phyloP scores from a whole-genome alignment of 192 early-diverging fungal species.

The Endogone sp. region DNA sequence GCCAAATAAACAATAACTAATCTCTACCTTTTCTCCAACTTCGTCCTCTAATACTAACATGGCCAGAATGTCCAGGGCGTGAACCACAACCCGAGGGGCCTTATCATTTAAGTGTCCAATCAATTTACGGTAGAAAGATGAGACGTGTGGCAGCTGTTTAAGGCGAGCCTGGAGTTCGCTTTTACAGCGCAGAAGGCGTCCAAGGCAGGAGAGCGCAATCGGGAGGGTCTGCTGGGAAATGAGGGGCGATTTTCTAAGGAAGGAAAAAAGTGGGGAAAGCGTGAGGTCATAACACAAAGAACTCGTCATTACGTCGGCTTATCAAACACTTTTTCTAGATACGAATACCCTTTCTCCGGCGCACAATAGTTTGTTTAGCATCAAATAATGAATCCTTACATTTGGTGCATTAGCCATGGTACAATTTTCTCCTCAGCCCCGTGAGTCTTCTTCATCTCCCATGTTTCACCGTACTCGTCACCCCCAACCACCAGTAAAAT shows the following conservation, averaged over 20 bases:
- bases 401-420: neutral
- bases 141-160: neutral
- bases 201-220: neutral
- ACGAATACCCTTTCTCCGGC: neutral
- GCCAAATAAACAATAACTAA: neutral
- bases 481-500: neutral
- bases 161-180: neutral
- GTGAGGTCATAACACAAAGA: too few species aligned
- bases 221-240: neutral
- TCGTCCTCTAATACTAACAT: neutral
- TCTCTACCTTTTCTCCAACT: neutral
- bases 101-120: neutral
- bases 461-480: neutral
- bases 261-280: neutral
- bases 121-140: neutral
- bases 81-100: neutral
- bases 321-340: neutral
- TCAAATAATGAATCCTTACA: neutral
- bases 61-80: neutral
- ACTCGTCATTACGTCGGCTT: too few species aligned
- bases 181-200: neutral
- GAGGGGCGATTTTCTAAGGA: neutral
- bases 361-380: neutral
- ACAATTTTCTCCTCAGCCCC: neutral
- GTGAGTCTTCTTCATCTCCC: neutral